Base-by-base conservation (phyloP, 192 early-diverging fungal species). In the Chytriomyces sp. region DNA sequence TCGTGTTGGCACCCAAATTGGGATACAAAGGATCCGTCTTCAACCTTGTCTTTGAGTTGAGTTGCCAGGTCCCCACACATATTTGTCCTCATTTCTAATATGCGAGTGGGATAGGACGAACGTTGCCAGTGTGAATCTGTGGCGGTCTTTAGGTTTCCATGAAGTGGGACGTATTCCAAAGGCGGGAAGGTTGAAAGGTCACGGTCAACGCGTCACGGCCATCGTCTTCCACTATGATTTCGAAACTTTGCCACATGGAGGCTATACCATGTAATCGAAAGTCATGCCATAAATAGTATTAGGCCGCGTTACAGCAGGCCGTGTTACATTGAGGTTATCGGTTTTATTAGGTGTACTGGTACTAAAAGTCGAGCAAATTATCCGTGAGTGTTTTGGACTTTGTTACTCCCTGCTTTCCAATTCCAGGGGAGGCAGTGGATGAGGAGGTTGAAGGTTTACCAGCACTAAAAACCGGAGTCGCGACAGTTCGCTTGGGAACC, bases 181-280 rank as follows among this genome's bases (percentile, higher is more conserved):
- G 31, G 90, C 88, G 28, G 92, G 85, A 31, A 69, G 90, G 57
- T 81, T 80, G 19, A 59, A 73, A 4, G 41, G 49, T 25, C n/a
- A 7, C 33, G 89, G 87, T 26, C 71, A 83, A 59, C 82, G 74
- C 33, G 87, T 90, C 2, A 90, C 92, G 81, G 92, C 90, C 0
- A 80, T 93, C 44, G 83, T 89, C 39, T 92, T 91, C 73, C 84
- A 93, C 67, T 90, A 90, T 70, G 92, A 93, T 65, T 93, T 93
- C 77, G 54, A 38, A 31, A 70, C n/a, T n/a, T n/a, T n/a, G n/a
- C n/a, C n/a, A n/a, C n/a, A n/a, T n/a, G n/a, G n/a, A n/a, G n/a
- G n/a, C n/a, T n/a, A n/a, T n/a, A n/a, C n/a, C n/a, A n/a, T n/a
- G n/a, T n/a, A n/a, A n/a, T n/a, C n/a, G n/a, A n/a, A n/a, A n/a